Percentiles rank a stretch among this genome's conserved stretches.
These are phyloP conservation scores for Colletotrichum cuscutae DNA, from an alignment of 2,329 filamentous ascomycete species.

Conservation along the genomic window DNA sequence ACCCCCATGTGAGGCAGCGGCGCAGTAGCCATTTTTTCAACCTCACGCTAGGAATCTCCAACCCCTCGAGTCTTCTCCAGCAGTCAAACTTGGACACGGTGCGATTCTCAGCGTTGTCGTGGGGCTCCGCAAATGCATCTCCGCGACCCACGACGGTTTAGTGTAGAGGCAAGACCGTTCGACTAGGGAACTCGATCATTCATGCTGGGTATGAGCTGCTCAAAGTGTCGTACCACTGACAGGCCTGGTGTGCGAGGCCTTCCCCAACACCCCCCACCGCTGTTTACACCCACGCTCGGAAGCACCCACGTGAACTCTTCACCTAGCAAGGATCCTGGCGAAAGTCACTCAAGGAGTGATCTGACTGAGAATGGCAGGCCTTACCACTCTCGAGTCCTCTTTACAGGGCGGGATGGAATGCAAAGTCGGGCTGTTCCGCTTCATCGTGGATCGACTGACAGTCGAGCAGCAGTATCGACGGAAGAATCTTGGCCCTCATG, in stretches of 20 bases:
- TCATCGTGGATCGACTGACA: conserved; percentile 19
- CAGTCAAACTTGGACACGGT: not conserved
- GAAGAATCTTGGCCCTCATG: not conserved
- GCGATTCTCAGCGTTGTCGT: not conserved
- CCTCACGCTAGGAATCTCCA: conserved; percentile 1
- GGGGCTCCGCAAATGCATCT: not conserved
- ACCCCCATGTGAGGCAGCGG: conserved; percentile 15
- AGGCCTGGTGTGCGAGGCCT: not conserved
- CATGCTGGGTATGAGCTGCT: not conserved
- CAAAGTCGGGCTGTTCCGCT: conserved; percentile 22
- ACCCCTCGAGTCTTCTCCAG: not conserved
- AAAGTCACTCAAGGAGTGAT: not conserved
- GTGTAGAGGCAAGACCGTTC: not conserved
- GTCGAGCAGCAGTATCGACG: not conserved
- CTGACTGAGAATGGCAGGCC: not conserved
- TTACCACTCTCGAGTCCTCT: not conserved
- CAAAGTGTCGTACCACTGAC: conserved; percentile 2
- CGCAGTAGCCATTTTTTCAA: not conserved
- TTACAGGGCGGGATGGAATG: not conserved
- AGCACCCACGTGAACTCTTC: not conserved
- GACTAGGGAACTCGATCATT: not conserved
- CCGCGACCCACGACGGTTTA: not conserved
- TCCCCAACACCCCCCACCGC: not conserved
- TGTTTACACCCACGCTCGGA: not conserved
- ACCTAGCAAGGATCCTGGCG: not conserved